Evolutionary conservation across 108 stramenopile species (phyloP), one percentile per base, ranked within the genome.

Genomic region (Nitzschia inconspicua): DNA sequence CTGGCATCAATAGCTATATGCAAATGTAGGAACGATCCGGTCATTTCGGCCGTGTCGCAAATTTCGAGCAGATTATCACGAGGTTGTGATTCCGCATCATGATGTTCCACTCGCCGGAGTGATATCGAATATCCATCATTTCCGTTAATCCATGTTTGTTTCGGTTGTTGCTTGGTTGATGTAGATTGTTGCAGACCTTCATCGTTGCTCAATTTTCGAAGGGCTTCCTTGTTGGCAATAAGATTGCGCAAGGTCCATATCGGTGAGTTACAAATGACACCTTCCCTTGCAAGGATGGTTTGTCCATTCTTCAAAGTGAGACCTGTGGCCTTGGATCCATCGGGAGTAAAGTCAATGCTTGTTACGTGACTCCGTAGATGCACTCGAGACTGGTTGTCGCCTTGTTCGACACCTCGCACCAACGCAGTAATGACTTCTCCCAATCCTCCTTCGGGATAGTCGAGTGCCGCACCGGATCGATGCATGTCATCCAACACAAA

Each of bases 401-500:
- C 68, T 48, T 88, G 84, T 58, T 92, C 89, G 10, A 97, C 87
- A 7, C 89, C 96, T 23, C 86, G 68, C 0, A 94, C 93, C 35
- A 97, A 74, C 4, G 92, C 96, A 55, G 93, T 84, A 8, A 95
- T 80, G 18, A 95, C 86, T 26, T 59, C 50, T 7, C 85, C 93
- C 24, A 91, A 60, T 11, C 95, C 95, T 24, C 93, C 93, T 39
- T 54, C 63, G 9, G 95, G 95, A 76, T 94, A 96, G 54, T 96
- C 95, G 34, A 96, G 57, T 23, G 79, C 86, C 0, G 90, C 92
- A 11, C 75, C 83, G 14, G 84, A 70, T 3, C 91, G 66, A 77
- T 93, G 90, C 86, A 96, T 85, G 57, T 96, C 95, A 60, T 76
- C 83, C 40, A 97, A 52, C 11, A 95, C 89, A 63, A 95, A 95